phyloP scores from a whole-genome alignment of 371 early-diverging fungal species.

The Mucor plumbeus region DNA sequence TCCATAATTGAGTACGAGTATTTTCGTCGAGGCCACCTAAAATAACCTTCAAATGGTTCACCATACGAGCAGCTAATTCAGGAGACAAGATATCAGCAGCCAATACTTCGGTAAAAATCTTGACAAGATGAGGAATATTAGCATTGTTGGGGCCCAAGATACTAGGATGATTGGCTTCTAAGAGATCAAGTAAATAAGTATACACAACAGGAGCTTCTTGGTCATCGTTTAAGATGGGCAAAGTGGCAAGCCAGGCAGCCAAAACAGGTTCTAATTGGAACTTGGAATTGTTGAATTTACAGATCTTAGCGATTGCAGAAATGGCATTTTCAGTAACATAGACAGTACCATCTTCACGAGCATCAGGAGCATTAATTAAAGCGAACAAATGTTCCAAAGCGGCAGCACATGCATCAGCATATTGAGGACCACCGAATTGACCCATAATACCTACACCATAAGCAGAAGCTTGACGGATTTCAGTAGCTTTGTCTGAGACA shows the following conservation, averaged over 20 bases:
- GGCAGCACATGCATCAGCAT: conserved; percentile 68
- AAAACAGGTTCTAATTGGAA: conserved; percentile 72
- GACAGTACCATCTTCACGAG: conserved; percentile 74
- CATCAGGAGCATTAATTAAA: conserved; percentile 66
- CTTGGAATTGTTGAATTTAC: conserved; percentile 63
- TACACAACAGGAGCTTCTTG: conserved; percentile 84
- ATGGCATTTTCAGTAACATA: conserved; percentile 91
- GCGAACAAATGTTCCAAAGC: conserved; percentile 70
- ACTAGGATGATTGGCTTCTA: conserved; percentile 67
- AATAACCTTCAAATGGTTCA: conserved; percentile 63
- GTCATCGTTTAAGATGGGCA: conserved; percentile 88
- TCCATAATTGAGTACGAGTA: conserved; percentile 69
- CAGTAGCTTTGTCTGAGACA: conserved; percentile 65
- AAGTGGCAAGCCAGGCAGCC: conserved; percentile 74
- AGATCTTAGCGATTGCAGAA: conserved; percentile 88
- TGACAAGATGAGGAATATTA: conserved; percentile 69
- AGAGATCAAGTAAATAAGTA: conserved; percentile 76
- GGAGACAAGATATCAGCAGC: conserved; percentile 66
- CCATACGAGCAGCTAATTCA: conserved; percentile 66
- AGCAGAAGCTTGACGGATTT: conserved; percentile 91
- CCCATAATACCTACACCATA: conserved; percentile 93
- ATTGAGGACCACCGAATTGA: conserved; percentile 80
- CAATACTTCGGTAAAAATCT: conserved; percentile 72
- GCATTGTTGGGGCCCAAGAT: conserved; percentile 66
- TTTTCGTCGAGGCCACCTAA: conserved; percentile 62